Conservation (phyloP, 768 basidiomycete genomes). For the Hydnomerulius pinastri region DNA sequence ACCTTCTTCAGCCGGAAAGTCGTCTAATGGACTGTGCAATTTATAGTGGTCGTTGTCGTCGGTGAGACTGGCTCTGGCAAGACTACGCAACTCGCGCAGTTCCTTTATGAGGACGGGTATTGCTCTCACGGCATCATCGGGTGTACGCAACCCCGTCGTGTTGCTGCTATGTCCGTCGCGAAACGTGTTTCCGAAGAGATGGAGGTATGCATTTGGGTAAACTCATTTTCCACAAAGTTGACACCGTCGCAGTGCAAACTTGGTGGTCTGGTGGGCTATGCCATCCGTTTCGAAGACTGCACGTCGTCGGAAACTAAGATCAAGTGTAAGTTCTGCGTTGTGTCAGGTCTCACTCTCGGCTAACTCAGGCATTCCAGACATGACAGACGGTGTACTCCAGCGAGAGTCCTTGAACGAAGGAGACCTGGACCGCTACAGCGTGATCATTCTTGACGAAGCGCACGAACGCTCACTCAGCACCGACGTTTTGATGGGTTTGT, state of each 20-base stretch:
- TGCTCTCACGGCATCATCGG: conserved; percentile 88
- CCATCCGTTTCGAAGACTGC: conserved; percentile 98
- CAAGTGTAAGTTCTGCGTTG: conserved; percentile 69
- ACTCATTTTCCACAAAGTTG: conserved; percentile 5
- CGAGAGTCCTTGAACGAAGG: conserved; percentile 98
- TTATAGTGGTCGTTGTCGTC: conserved; percentile 85
- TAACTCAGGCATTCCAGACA: conserved; percentile 54
- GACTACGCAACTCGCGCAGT: conserved; percentile 95
- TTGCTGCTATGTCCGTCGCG: conserved; percentile 99
- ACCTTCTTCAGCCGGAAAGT: not conserved
- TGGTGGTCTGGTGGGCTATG: conserved; percentile 90
- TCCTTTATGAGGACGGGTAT: conserved; percentile 96
- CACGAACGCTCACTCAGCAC: conserved; percentile 98
- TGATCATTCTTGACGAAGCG: conserved; percentile 98
- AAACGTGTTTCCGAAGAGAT: conserved; percentile 99
- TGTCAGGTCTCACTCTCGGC: not conserved
- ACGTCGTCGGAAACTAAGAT: conserved; percentile 93
- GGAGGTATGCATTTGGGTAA: conserved; percentile 60
- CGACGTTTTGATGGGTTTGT: conserved; percentile 95
- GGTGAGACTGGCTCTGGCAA: conserved; percentile 99
- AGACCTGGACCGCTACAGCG: conserved; percentile 95
- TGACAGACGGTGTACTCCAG: conserved; percentile 99
- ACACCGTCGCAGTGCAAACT: conserved; percentile 74
- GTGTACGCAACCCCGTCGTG: conserved; percentile 97
- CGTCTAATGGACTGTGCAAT: not conserved